A percentile compares a stretch with the other conserved stretches of the same genome.
These are phyloP conservation scores for Scutellaria minor DNA, from an alignment of 257 asterid species.

Conservation along the genomic window DNA sequence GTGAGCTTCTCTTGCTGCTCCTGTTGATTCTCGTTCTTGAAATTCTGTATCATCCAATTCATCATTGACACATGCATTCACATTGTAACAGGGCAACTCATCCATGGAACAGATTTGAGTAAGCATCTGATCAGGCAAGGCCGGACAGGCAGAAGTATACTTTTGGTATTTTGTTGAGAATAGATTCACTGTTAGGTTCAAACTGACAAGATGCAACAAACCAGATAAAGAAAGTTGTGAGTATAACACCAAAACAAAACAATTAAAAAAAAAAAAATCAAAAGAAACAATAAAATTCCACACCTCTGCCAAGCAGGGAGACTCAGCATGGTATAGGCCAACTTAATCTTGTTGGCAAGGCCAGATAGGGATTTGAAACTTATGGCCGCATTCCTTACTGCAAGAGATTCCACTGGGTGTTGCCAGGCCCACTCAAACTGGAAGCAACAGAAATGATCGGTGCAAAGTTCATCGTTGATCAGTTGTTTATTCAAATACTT, in stretches of 20 bases:
- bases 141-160: conserved; percentile 60
- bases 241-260: neutral
- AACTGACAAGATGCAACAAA: conserved; percentile 46
- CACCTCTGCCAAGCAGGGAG: conserved; percentile 93
- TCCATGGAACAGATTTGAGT: conserved; percentile 65
- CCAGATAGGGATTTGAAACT: conserved; percentile 80
- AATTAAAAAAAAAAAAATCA: neutral
- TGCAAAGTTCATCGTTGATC: neutral
- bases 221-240: neutral
- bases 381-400: conserved; percentile 74
- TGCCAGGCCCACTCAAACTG: conserved; percentile 99
- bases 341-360: conserved; percentile 79
- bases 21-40: conserved; percentile 30
- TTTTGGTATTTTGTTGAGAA: conserved; percentile 86
- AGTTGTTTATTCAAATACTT: neutral
- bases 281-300: conserved; percentile 9
- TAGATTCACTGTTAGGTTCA: conserved; percentile 77
- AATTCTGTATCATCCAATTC: conserved; percentile 37
- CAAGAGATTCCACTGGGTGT: conserved; percentile 84
- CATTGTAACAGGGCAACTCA: conserved; percentile 78
- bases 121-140: conserved; percentile 51
- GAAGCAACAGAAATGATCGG: conserved; percentile 24
- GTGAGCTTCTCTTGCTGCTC: conserved; percentile 2
- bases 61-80: conserved; percentile 31
- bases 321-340: conserved; percentile 83